These are phyloP conservation scores for Globisporangium cystogenes DNA, from an alignment of 352 stramenopile species.

Conservation along the genomic window DNA sequence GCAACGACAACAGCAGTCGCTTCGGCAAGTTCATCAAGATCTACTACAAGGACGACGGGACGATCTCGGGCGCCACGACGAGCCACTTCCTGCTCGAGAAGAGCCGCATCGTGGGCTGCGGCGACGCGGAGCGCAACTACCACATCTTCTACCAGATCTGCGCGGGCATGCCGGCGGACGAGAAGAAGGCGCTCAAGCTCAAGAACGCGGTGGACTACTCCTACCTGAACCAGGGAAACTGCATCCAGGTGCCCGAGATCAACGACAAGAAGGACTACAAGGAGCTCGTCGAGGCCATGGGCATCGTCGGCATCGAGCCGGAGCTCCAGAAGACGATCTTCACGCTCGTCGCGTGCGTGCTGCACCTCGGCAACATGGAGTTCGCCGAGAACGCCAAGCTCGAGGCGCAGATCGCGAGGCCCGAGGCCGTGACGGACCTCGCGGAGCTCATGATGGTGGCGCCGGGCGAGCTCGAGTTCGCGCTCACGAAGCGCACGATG, in stretches of 20 bases:
- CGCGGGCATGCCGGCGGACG: constrained; percentile 58
- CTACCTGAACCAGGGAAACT: constrained; percentile 94
- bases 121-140: constrained; percentile 95
- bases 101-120: constrained; percentile 93
- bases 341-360: constrained; percentile 92
- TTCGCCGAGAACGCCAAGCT: constrained; percentile 86
- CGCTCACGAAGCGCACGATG: constrained; percentile 88
- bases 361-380: constrained; percentile 97
- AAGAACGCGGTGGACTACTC: constrained; percentile 87
- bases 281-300: constrained; percentile 91
- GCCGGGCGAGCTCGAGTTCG: constrained; percentile 76
- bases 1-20: constrained; percentile 95
- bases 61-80: constrained; percentile 90
- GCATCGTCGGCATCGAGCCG: constrained; percentile 82
- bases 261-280: constrained; percentile 95
- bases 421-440: constrained; percentile 64
- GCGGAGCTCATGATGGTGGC: constrained; percentile 86
- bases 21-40: constrained; percentile 97
- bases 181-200: constrained; percentile 77
- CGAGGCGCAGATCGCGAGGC: constrained; percentile 60
- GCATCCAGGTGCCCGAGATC: constrained; percentile 89
- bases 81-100: constrained; percentile 99
- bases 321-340: constrained; percentile 94
- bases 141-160: constrained; percentile 99
- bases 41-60: constrained; percentile 89